Conservation (phyloP, 2,329 filamentous ascomycete species). For the Epicoccum nigrum region DNA sequence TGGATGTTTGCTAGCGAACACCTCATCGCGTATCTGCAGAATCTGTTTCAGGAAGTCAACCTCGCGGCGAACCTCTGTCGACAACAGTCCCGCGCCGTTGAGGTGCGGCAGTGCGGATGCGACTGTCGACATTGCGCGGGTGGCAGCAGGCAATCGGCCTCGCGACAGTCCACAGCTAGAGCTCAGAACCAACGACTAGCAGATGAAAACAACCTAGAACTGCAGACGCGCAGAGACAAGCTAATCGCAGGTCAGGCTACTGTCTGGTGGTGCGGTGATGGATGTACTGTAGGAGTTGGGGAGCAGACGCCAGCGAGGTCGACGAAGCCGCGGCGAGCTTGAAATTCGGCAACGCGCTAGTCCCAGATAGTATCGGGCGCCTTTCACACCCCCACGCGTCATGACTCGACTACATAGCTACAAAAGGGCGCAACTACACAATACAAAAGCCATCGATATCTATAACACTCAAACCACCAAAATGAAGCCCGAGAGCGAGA, state of each 20-base stretch:
- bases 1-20: slow-evolving; percentile 77
- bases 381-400: slow-evolving; percentile 19
- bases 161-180: slow-evolving; percentile 26
- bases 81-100: slow-evolving; percentile 47
- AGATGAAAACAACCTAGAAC: slow-evolving; percentile 22
- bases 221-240: slow-evolving; percentile 37
- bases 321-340: slow-evolving; percentile 12
- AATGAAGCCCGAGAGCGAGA: slow-evolving; percentile 40
- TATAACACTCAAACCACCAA: neutral
- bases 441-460: neutral
- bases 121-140: slow-evolving; percentile 40
- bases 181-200: slow-evolving; percentile 26
- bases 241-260: slow-evolving; percentile 31
- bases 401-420: slow-evolving; percentile 11
- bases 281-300: slow-evolving; percentile 30
- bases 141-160: slow-evolving; percentile 30
- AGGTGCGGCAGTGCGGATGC: slow-evolving; percentile 35
- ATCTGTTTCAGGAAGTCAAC: slow-evolving; percentile 74
- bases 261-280: slow-evolving; percentile 29
- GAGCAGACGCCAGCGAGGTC: slow-evolving; percentile 20
- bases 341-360: slow-evolving; percentile 20
- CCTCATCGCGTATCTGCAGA: slow-evolving; percentile 76
- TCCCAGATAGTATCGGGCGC: slow-evolving; percentile 14
- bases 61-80: slow-evolving; percentile 49
- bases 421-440: slow-evolving; percentile 9